Evolutionary conservation across 2,329 filamentous ascomycete genomes (phyloP).

Genomic region (Colletotrichum eleusines): DNA sequence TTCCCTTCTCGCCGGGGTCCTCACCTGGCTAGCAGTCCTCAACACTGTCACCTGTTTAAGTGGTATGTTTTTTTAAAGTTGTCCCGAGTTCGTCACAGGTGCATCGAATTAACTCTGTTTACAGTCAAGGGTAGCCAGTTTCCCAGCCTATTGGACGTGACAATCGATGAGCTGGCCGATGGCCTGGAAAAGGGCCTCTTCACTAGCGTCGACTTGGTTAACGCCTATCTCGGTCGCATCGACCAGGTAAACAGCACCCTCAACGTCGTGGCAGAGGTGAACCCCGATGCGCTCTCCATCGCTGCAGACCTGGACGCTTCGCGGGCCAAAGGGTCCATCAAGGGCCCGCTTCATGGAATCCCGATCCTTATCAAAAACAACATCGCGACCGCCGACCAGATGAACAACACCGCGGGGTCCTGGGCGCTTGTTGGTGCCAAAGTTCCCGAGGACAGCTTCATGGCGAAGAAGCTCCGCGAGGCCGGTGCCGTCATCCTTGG

Average conservation of each 20-base stretch:
- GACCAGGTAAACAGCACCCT: slow-evolving; percentile 45
- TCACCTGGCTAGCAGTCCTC: slow-evolving; percentile 29
- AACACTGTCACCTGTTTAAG: slow-evolving; percentile 21
- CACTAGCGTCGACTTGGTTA: slow-evolving; percentile 53
- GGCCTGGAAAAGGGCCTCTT: slow-evolving; percentile 51
- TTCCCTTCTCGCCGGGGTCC: neutral
- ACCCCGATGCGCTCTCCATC: slow-evolving; percentile 51
- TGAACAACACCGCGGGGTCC: slow-evolving; percentile 72
- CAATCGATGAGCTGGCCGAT: slow-evolving; percentile 49
- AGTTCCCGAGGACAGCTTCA: slow-evolving; percentile 66
- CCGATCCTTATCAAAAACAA: slow-evolving; percentile 76
- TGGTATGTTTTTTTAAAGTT: slow-evolving; percentile 15
- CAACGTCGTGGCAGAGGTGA: slow-evolving; percentile 51
- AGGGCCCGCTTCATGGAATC: slow-evolving; percentile 69
- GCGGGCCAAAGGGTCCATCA: slow-evolving; percentile 45
- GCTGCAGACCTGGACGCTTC: slow-evolving; percentile 50
- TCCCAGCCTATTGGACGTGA: slow-evolving; percentile 51
- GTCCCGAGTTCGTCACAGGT: neutral
- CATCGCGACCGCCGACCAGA: slow-evolving; percentile 70
- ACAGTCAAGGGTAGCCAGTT: slow-evolving; percentile 42
- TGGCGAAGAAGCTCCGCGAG: slow-evolving; percentile 68
- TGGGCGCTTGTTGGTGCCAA: slow-evolving; percentile 68
- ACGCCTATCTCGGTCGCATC: slow-evolving; percentile 47
- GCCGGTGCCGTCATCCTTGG: slow-evolving; percentile 73
- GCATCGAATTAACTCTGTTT: neutral